These are phyloP conservation scores for Artomyces pyxidatus DNA, from an alignment of 768 basidiomycete species.

Conservation along the genomic window DNA sequence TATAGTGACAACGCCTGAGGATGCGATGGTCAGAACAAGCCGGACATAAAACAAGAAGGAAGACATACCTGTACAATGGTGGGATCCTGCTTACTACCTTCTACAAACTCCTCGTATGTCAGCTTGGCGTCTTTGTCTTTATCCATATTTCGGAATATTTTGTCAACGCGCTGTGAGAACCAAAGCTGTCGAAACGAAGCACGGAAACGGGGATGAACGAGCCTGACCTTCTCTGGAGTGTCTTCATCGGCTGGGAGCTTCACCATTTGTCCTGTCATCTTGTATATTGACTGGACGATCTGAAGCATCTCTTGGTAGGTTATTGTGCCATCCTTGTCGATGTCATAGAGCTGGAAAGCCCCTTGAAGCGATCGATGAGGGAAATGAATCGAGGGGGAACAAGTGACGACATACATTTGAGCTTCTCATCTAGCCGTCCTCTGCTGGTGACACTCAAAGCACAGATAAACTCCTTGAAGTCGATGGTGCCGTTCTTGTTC, in stretches of 20 bases:
- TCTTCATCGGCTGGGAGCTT: constrained; percentile 97
- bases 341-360: constrained; percentile 99
- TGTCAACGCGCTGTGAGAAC: constrained; percentile 78
- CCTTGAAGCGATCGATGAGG: constrained; percentile 40
- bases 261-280: constrained; percentile 99
- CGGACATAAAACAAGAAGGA: background rate
- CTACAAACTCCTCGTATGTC: constrained; percentile 95
- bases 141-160: constrained; percentile 98
- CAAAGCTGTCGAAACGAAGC: no score
- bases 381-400: background rate
- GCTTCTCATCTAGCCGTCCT: constrained; percentile 92
- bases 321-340: constrained; percentile 96
- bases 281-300: constrained; percentile 97
- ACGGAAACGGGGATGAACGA: constrained; percentile 7
- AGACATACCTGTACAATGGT: constrained; percentile 88
- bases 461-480: constrained; percentile 99
- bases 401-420: constrained; percentile 67
- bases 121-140: constrained; percentile 87
- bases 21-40: constrained; percentile 8
- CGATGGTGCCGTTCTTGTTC: constrained; percentile 94
- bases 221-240: constrained; percentile 91
- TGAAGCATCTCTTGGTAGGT: constrained; percentile 99
- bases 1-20: constrained; percentile 85
- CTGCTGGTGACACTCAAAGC: constrained; percentile 93
- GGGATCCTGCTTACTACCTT: constrained; percentile 97